These are phyloP conservation scores for Cyclotella choctawhatcheeana DNA, from an alignment of 108 stramenopile genomes.

Conservation along the genomic window DNA sequence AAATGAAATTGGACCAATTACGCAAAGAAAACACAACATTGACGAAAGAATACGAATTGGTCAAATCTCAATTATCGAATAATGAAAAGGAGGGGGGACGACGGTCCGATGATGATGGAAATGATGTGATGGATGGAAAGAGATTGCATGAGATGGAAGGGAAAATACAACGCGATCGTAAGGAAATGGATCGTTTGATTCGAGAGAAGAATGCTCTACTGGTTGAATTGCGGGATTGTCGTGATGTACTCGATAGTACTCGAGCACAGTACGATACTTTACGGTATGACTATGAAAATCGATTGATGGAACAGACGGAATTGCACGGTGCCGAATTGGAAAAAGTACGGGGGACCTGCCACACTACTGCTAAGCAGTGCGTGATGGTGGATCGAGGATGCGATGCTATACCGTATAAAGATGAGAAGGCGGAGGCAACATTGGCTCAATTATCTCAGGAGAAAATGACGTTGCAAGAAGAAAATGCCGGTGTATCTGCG, in stretches of 20 bases:
- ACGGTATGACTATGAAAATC: not conserved
- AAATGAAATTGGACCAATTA: slow-evolving; percentile 13
- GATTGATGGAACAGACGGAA: not conserved
- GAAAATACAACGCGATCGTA: not conserved
- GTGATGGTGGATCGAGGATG: slow-evolving; percentile 9
- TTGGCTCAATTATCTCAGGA: slow-evolving; percentile 21
- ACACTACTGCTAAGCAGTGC: too few species aligned
- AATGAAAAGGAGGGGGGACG: too few species aligned
- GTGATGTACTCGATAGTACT: not conserved
- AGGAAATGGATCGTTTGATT: not conserved
- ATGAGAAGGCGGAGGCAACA: not conserved
- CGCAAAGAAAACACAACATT: not conserved
- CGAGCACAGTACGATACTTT: not conserved
- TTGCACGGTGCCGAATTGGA: slow-evolving; percentile 11
- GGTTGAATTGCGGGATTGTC: not conserved
- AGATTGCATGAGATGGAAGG: not conserved
- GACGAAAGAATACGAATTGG: not conserved
- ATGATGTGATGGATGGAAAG: not conserved
- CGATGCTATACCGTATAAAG: not conserved
- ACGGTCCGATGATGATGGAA: not conserved
- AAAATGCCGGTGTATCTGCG: slow-evolving; percentile 22
- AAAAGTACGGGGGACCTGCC: not conserved
- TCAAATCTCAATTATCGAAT: not conserved
- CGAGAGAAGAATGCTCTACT: slow-evolving; percentile 3
- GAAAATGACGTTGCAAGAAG: slow-evolving; percentile 23